Percentiles rank a stretch among this genome's conserved stretches.
Conservation (phyloP, 2,329 filamentous ascomycete genomes). For the Xylogone sp. region DNA sequence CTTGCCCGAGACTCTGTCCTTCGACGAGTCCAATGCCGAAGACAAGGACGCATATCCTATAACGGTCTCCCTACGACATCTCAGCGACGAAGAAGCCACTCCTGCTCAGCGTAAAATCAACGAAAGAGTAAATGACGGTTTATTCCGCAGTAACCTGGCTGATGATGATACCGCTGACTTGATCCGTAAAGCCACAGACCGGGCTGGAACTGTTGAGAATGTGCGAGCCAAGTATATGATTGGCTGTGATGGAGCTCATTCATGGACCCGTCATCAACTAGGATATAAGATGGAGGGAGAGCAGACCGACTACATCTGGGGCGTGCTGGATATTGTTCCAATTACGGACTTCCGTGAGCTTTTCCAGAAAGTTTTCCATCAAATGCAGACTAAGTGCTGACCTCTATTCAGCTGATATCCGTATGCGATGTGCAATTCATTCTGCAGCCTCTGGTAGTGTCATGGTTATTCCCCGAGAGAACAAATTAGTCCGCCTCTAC, state of each 20-base stretch:
- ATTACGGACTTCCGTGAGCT: slow-evolving; percentile 57
- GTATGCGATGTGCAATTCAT: slow-evolving; percentile 55
- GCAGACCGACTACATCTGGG: slow-evolving; percentile 37
- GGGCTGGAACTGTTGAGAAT: slow-evolving; percentile 37
- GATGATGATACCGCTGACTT: slow-evolving; percentile 55
- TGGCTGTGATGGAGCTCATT: slow-evolving; percentile 65
- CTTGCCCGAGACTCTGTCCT: slow-evolving; percentile 49
- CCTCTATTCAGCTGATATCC: no score
- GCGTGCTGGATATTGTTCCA: slow-evolving; percentile 46
- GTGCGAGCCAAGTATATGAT: slow-evolving; percentile 60
- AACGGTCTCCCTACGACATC: slow-evolving; percentile 52
- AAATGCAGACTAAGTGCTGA: no score
- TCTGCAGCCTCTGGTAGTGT: slow-evolving; percentile 51
- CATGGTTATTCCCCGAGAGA: slow-evolving; percentile 63
- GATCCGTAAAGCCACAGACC: slow-evolving; percentile 23
- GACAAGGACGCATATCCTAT: slow-evolving; percentile 55
- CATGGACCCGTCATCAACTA: slow-evolving; percentile 57
- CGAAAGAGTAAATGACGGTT: slow-evolving; percentile 38
- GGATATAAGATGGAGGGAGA: slow-evolving; percentile 45
- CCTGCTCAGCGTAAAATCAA: slow-evolving; percentile 39
- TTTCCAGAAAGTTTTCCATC: no score
- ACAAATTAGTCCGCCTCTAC: slow-evolving; percentile 59
- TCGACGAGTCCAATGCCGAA: slow-evolving; percentile 48
- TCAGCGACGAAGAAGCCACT: slow-evolving; percentile 54
- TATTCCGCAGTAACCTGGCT: slow-evolving; percentile 57